phyloP scores from a whole-genome alignment of 257 asterid genomes.

The Ilex asprella region DNA sequence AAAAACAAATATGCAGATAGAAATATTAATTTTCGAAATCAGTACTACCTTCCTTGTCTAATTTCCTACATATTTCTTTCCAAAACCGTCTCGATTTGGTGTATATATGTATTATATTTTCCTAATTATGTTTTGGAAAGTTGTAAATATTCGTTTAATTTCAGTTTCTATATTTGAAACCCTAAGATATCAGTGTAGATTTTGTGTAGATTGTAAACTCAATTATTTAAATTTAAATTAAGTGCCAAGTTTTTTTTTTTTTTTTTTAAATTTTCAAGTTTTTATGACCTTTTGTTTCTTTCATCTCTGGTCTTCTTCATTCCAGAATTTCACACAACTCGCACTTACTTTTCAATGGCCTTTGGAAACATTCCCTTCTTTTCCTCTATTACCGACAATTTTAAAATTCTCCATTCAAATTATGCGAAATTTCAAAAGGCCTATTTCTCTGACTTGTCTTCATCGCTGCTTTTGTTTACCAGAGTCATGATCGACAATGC shows the following conservation, averaged over 20 bases:
- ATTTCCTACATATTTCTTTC: not conserved
- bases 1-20: too few relatives aligned
- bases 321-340: conserved; percentile 1
- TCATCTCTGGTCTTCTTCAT: not conserved
- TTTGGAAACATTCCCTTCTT: not conserved
- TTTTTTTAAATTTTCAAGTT: conserved; percentile 29
- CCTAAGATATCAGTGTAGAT: not conserved
- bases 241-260: conserved; percentile 22
- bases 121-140: too few relatives aligned
- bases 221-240: conserved; percentile 2
- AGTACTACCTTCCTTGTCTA: not conserved
- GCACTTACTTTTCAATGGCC: conserved; percentile 23
- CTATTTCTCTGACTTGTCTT: conserved; percentile 27
- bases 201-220: not conserved
- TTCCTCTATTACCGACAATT: not conserved
- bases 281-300: conserved; percentile 13
- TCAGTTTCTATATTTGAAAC: too few relatives aligned
- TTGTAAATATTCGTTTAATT: too few relatives aligned
- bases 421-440: conserved; percentile 6
- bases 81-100: too few relatives aligned
- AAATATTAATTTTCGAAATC: not conserved
- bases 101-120: too few relatives aligned
- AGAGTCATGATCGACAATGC: conserved; percentile 98
- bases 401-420: not conserved
- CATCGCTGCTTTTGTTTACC: conserved; percentile 18